Evolutionary conservation across 495 filamentous ascomycete species (phyloP).

Genomic region (Penicillium coffeae): DNA sequence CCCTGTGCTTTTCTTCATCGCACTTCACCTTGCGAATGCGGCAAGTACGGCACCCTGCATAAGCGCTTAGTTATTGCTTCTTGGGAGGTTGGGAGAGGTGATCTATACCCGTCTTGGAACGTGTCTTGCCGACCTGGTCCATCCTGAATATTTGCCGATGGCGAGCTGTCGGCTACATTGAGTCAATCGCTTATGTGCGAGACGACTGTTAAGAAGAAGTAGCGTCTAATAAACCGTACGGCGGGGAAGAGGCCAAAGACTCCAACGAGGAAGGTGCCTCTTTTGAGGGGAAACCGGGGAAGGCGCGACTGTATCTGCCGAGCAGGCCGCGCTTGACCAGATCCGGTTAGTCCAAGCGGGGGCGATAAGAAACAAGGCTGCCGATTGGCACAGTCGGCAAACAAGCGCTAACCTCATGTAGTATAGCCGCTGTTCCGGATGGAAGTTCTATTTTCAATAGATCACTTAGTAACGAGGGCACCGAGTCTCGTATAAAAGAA

Average conservation of each 20-base stretch:
- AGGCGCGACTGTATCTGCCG: conserved; percentile 10
- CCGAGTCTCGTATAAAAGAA: no score
- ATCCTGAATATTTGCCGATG: conserved; percentile 6
- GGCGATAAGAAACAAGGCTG: conserved; percentile 3
- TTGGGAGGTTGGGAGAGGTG: background rate
- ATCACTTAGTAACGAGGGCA: no score
- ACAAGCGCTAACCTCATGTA: conserved; percentile 6
- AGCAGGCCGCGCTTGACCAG: conserved; percentile 3
- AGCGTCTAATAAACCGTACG: no score
- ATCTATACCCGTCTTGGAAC: conserved; percentile 34
- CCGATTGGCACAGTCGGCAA: conserved; percentile 32
- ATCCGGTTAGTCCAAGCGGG: conserved; percentile 3
- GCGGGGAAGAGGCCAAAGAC: background rate
- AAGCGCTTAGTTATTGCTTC: background rate
- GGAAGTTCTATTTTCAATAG: no score
- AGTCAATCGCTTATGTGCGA: conserved; percentile 3
- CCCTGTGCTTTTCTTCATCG: conserved; percentile 28
- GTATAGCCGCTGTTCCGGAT: background rate
- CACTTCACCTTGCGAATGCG: conserved; percentile 35
- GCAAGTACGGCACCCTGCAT: conserved; percentile 32
- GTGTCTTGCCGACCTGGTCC: conserved; percentile 26
- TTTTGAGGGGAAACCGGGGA: conserved; percentile 9
- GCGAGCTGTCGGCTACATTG: conserved; percentile 4
- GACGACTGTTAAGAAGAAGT: no score
- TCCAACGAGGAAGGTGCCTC: no score